Conservation (phyloP, 805 yeast genomes). For the Isabelozyma heimii region DNA sequence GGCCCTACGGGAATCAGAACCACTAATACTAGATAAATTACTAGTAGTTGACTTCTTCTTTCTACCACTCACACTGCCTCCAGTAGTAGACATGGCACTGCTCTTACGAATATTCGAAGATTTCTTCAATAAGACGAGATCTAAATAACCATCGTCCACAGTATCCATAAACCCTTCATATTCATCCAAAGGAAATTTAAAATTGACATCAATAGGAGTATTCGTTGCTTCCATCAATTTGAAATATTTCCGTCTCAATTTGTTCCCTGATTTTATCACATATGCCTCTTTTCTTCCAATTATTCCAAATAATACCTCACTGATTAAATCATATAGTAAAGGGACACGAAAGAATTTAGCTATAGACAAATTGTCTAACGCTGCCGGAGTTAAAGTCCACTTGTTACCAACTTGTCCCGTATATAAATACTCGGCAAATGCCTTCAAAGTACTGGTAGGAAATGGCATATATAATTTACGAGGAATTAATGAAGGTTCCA, state of each 20-base stretch:
- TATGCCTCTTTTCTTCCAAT: slow-evolving; percentile 65
- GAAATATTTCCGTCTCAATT: slow-evolving; percentile 27
- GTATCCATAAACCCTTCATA: slow-evolving; percentile 56
- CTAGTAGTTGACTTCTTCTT: slow-evolving; percentile 7
- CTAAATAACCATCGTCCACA: slow-evolving; percentile 65
- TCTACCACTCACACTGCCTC: slow-evolving; percentile 7
- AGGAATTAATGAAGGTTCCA: slow-evolving; percentile 67
- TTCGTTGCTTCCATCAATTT: slow-evolving; percentile 21
- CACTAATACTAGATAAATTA: background rate
- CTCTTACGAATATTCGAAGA: slow-evolving; percentile 30
- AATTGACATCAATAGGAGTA: slow-evolving; percentile 18
- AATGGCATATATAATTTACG: slow-evolving; percentile 69
- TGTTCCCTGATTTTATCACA: slow-evolving; percentile 39
- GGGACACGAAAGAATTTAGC: slow-evolving; percentile 70
- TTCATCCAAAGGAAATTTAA: slow-evolving; percentile 43
- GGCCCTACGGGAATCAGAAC: background rate
- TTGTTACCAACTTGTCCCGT: slow-evolving; percentile 78
- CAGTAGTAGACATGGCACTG: slow-evolving; percentile 15
- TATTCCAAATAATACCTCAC: slow-evolving; percentile 67
- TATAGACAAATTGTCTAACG: slow-evolving; percentile 59
- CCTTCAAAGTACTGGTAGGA: slow-evolving; percentile 56
- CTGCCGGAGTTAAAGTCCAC: slow-evolving; percentile 70
- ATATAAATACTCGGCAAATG: slow-evolving; percentile 69
- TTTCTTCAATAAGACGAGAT: slow-evolving; percentile 50
- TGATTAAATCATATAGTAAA: slow-evolving; percentile 62